A percentile compares a stretch with the other conserved stretches of the same genome.
phyloP scores from a whole-genome alignment of 164 flowering plant species.

The Amborella trichopoda region DNA sequence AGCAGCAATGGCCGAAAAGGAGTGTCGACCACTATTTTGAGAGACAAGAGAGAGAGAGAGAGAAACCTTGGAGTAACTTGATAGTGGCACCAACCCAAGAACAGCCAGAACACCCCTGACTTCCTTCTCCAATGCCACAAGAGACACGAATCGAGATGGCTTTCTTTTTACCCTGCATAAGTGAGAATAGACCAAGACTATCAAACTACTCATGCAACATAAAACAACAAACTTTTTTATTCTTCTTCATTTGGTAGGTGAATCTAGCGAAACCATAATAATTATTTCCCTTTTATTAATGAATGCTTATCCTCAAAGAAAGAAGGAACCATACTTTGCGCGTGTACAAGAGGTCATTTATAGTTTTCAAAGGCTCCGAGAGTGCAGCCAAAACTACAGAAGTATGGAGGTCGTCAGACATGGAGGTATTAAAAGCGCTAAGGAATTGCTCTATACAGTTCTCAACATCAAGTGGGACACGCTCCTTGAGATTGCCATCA shows the following conservation, averaged over 20 bases:
- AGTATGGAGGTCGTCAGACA: slow-evolving; percentile 91
- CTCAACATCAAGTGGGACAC: slow-evolving; percentile 32
- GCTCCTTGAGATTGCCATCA: slow-evolving; percentile 17
- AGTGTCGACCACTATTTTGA: too few relatives aligned
- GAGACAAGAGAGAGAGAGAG: too few relatives aligned
- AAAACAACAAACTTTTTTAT: too few relatives aligned
- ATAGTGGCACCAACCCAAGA: slow-evolving; percentile 77
- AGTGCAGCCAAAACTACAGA: slow-evolving; percentile 71
- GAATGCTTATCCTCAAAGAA: too few relatives aligned
- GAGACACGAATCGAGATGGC: slow-evolving; percentile 50
- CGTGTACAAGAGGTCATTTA: slow-evolving; percentile 85
- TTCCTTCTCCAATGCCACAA: slow-evolving; percentile 53
- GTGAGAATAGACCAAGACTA: too few relatives aligned
- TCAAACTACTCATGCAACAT: too few relatives aligned
- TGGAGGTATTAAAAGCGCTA: slow-evolving; percentile 42
- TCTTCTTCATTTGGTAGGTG: too few relatives aligned
- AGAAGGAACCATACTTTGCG: slow-evolving; percentile 63
- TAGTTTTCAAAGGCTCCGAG: slow-evolving; percentile 70
- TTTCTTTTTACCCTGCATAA: slow-evolving; percentile 78
- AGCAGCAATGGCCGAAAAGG: too few relatives aligned
- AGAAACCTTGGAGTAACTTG: slow-evolving; percentile 76
- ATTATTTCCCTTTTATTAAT: too few relatives aligned
- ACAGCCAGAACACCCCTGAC: slow-evolving; percentile 39
- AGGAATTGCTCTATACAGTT: slow-evolving; percentile 41
- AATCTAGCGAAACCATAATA: too few relatives aligned